Base-by-base conservation (phyloP, 2,329 filamentous ascomycete species). In the Venturiaceae sp. region DNA sequence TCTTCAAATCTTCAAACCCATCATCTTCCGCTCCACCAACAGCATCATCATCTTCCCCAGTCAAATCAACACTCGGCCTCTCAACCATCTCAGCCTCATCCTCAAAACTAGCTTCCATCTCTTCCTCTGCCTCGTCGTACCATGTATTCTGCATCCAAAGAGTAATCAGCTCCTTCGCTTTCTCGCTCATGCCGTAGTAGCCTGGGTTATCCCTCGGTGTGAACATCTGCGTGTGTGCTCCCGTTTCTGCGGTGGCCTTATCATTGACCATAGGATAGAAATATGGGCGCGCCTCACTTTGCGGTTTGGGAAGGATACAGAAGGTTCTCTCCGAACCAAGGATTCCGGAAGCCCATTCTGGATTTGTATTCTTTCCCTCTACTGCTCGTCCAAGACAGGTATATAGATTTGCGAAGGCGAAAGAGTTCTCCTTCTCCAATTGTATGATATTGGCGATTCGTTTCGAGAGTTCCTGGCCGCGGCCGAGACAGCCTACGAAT, bases 391-490 rank as follows among this genome's bases (percentile, higher is more conserved):
- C 92, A 28, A 99, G 82, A 30, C 86, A 81, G 4, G 90, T 96
- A 72, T 96, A 96, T 60, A 96, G 78, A 68, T 96, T 94, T 14
- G 84, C 85, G 68, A 92, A 95, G 2, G 88, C 88, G 14, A 96
- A 37, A 13, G 78, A 79, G 14, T 89, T 80, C 60, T 88, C 83
- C 50, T 77, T 71, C 34, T 84, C 79, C 21, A 92, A 75, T 60
- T 79, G 77, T n/a, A 82, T 78, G 69, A 96, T 78, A 61, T 77
- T 80, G n/a, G 78, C 75, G 9, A 96, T 79, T 33, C 94, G 83
- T 67, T 84, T 82, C 64, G 85, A 84, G 63, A 97, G 77, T 67
- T 96, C 91, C 65, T 92, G 87, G 4, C 84, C 84, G n/a, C 89
- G 84, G 53, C 88, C 87, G 7, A 99, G 80, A 66, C 90, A 95